A percentile compares a stretch with the other conserved stretches of the same genome.
phyloP scores from a whole-genome alignment of 2,329 filamentous ascomycete species.

The Sarocladiaceae sp. region DNA sequence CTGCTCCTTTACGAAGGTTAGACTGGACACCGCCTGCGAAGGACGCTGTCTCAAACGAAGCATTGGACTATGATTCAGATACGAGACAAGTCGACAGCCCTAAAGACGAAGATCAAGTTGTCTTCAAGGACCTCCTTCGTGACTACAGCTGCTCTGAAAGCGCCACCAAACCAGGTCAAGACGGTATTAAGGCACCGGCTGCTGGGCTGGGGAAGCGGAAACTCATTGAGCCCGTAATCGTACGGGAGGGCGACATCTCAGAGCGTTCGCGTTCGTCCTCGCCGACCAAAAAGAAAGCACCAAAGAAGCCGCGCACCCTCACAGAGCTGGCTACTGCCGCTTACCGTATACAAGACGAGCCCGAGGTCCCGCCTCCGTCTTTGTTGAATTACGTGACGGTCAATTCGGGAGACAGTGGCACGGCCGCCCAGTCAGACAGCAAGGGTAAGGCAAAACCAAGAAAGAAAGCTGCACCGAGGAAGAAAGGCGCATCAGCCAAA shows the following conservation, averaged over 20 bases:
- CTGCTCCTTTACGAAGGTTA: constrained; percentile 50
- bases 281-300: constrained; percentile 44
- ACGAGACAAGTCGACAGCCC: not conserved
- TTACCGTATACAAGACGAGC: constrained; percentile 43
- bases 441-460: constrained; percentile 29
- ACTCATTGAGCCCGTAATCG: constrained; percentile 45
- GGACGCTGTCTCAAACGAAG: not conserved
- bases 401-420: constrained; percentile 2
- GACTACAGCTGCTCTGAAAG: constrained; percentile 34
- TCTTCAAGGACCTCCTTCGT: constrained; percentile 29
- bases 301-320: constrained; percentile 68
- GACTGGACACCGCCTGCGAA: constrained; percentile 64
- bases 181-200: constrained; percentile 11
- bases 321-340: constrained; percentile 73
- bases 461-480: constrained; percentile 26
- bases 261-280: constrained; percentile 17
- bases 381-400: constrained; percentile 33
- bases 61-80: not conserved
- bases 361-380: constrained; percentile 25
- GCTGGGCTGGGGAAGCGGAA: constrained; percentile 47
- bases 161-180: not conserved
- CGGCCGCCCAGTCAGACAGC: constrained; percentile 18
- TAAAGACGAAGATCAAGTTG: not conserved
- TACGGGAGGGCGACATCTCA: constrained; percentile 20
- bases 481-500: constrained; percentile 36